Evolutionary conservation across 768 basidiomycete genomes (phyloP).

Genomic region (Suillus lakei): DNA sequence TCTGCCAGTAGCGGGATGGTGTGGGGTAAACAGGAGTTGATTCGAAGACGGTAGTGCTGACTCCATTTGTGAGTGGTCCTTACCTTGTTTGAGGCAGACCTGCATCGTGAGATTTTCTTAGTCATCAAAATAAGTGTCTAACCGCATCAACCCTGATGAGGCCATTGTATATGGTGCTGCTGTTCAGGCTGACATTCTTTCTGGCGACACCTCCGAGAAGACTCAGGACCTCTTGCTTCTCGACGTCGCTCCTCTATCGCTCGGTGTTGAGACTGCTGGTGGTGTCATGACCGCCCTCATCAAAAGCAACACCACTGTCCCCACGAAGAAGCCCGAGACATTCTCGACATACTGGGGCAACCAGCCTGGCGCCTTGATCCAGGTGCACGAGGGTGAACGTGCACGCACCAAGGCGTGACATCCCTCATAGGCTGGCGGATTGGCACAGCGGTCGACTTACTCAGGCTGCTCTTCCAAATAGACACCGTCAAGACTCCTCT

Average conservation of each 20-base stretch:
- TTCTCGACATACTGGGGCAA: conserved; percentile 99
- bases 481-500: conserved; percentile 97
- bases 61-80: conserved; percentile 87
- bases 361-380: conserved; percentile 97
- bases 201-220: conserved; percentile 98
- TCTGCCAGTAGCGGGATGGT: conserved; percentile 96
- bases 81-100: too few species aligned
- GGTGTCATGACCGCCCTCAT: conserved; percentile 99
- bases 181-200: conserved; percentile 96
- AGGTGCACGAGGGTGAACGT: conserved; percentile 98
- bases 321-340: conserved; percentile 97
- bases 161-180: conserved; percentile 99
- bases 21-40: conserved; percentile 97
- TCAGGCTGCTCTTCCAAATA: conserved; percentile 97
- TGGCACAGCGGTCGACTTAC: conserved; percentile 93
- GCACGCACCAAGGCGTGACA: conserved; percentile 84
- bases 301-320: conserved; percentile 98
- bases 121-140: too few species aligned
- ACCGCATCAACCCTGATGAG: conserved; percentile 99
- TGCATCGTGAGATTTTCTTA: too few species aligned
- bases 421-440: conserved; percentile 71
- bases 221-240: too few species aligned
- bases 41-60: conserved; percentile 91
- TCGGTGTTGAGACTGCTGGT: conserved; percentile 98
- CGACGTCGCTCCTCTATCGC: too few species aligned